Conservation (phyloP, 306 rosid species). For the Vigna trinervia region DNA sequence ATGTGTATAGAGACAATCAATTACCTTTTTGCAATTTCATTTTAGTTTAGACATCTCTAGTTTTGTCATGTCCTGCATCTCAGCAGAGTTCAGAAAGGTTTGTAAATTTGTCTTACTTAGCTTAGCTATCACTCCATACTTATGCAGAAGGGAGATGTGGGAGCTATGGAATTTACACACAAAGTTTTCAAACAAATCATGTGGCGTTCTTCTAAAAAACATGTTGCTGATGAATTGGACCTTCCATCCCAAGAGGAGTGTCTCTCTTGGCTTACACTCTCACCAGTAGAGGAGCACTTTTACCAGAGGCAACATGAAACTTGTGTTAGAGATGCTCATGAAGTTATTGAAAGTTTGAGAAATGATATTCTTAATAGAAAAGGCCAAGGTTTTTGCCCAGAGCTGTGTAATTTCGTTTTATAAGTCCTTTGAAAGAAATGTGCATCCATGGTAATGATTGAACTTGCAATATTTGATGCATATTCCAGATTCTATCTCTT, state of each 20-base stretch:
- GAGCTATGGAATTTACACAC: conserved; percentile 84
- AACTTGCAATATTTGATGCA: conserved; percentile 50
- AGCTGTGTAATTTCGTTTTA: conserved; percentile 42
- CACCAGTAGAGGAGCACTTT: conserved; percentile 92
- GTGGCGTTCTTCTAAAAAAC: conserved; percentile 93
- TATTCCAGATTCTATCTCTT: conserved; percentile 59
- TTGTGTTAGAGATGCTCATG: conserved; percentile 84
- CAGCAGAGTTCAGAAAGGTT: background rate
- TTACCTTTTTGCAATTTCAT: background rate
- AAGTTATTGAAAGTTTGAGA: conserved; percentile 82
- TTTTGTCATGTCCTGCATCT: conserved; percentile 17
- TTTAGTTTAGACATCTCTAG: conserved; percentile 27
- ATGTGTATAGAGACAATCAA: background rate
- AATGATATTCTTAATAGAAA: conserved; percentile 70
- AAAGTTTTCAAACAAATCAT: conserved; percentile 81
- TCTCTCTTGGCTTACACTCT: conserved; percentile 85
- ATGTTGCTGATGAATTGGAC: conserved; percentile 87
- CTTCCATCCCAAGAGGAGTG: conserved; percentile 95
- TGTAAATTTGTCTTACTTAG: conserved; percentile 33
- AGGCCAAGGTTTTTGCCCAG: conserved; percentile 64
- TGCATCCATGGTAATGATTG: conserved; percentile 39
- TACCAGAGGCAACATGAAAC: conserved; percentile 97
- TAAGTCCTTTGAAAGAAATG: conserved; percentile 42
- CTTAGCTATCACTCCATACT: conserved; percentile 37
- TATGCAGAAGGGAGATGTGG: conserved; percentile 77